Evolutionary conservation across 176 grass and related monocot species (phyloP).

Genomic region (Avena atlantica): DNA sequence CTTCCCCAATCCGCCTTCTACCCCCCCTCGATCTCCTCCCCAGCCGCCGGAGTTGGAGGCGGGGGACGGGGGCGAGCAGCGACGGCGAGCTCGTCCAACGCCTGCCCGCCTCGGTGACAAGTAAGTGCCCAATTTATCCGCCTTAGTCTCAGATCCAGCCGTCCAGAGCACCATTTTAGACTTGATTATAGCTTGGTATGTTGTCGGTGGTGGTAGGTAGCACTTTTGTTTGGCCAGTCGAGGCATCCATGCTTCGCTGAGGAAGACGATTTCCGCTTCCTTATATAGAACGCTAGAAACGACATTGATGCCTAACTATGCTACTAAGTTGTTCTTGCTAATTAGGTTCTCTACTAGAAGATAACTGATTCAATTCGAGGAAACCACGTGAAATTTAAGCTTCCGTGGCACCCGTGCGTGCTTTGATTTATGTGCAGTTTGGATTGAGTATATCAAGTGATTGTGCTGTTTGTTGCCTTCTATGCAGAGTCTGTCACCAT

Average conservation of each 20-base stretch:
- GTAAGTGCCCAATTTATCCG: conserved; percentile 24
- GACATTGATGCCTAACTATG: background rate
- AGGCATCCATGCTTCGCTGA: background rate
- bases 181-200: background rate
- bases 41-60: conserved; percentile 30
- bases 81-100: conserved; percentile 31
- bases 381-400: background rate
- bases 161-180: background rate
- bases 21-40: conserved; percentile 31
- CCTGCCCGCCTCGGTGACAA: conserved; percentile 21
- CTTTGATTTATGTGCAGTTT: conserved; percentile 22
- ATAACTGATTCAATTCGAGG: background rate
- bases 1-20: background rate
- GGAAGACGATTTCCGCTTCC: conserved; percentile 15
- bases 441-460: background rate
- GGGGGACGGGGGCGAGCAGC: conserved; percentile 24
- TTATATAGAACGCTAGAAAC: background rate
- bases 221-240: background rate
- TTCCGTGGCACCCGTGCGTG: background rate
- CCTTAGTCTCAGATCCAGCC: conserved; percentile 28
- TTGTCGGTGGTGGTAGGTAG: background rate
- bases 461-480: background rate
- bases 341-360: background rate
- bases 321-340: background rate
- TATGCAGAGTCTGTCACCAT: conserved; percentile 39